These are phyloP conservation scores for Magnaporthiopsis incrustans DNA, from an alignment of 2,329 filamentous ascomycete genomes.

Conservation along the genomic window DNA sequence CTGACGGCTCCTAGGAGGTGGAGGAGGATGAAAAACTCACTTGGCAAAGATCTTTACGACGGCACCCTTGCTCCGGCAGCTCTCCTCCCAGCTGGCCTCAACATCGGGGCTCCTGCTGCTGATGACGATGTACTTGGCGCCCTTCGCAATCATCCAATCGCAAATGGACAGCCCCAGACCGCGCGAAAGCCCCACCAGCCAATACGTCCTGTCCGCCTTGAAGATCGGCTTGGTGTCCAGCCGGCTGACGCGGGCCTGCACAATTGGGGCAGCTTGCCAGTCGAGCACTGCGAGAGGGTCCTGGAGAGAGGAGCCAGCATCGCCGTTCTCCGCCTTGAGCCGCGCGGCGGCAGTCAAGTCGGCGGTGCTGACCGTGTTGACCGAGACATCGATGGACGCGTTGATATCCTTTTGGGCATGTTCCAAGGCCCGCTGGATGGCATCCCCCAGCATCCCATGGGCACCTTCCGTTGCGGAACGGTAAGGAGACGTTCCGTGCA, in stretches of 20 bases:
- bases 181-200: conserved; percentile 25
- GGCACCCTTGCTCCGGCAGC: conserved; percentile 1
- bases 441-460: background rate
- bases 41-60: conserved; percentile 12
- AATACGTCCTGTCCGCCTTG: conserved; percentile 22
- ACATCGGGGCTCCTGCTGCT: background rate
- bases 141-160: conserved; percentile 30
- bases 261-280: background rate
- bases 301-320: background rate
- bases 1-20: background rate
- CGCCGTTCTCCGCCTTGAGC: too few relatives aligned
- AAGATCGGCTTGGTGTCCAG: background rate
- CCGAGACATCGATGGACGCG: background rate
- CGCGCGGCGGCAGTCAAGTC: too few relatives aligned
- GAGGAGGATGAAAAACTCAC: conserved; percentile 4
- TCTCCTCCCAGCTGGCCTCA: conserved; percentile 7
- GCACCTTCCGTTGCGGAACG: background rate
- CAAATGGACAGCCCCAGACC: conserved; percentile 27
- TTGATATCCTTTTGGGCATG: background rate
- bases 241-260: background rate
- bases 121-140: conserved; percentile 20
- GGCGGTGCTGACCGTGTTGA: background rate
- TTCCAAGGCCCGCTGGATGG: background rate
- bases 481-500: too few relatives aligned
- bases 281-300: background rate